Base-by-base conservation (phyloP, 768 basidiomycete genomes). In the Cystofilobasidium bisporidii region DNA sequence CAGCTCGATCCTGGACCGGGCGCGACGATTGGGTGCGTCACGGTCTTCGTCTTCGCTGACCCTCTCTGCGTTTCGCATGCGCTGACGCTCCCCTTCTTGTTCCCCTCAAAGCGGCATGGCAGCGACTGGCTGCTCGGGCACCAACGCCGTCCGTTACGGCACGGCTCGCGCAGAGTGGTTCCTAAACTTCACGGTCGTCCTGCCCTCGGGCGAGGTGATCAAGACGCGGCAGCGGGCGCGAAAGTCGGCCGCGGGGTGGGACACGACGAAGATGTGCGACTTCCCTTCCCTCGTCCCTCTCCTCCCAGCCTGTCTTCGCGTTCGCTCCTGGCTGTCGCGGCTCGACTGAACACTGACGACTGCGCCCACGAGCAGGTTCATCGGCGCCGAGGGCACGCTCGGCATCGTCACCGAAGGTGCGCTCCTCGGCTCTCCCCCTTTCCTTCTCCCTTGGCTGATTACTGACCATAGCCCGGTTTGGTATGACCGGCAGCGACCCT, bases 91-190 rank as follows among this genome's bases (percentile, higher is more conserved):
- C n/a, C 41, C 17, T 36, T 33, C 5, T 6, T 26, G 6, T 40
- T n/a, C 63, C 48, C 14, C 32, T 17, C 15, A 10, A 41, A 61
- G 60, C 8, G 60, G 60, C 20, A 61, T 61, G 60, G 60, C 60
- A 1, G 60, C 60, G 10, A 61, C 60, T 26, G 60, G 60, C 41
- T 91, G 88, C 73, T 86, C 84, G 61, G 89, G 89, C 64, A 91
- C 89, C 83, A 77, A 81, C 83, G 81, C 72, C 45, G 63, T 69
- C n/a, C 60, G 66, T 6, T 92, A 91, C 76, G 91, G 89, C 61
- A 91, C 90, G 15, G 89, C 90, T 4, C 87, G 85, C 74, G 86
- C 82, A 0, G 90, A 91, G 77, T 91, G 89, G 89, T 88, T 90
- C 74, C 79, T 91, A 59, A 91, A 89, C 73, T 76, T 87, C 53